These are phyloP conservation scores for Inosperma sp. DNA, from an alignment of 768 basidiomycete genomes.

Conservation along the genomic window DNA sequence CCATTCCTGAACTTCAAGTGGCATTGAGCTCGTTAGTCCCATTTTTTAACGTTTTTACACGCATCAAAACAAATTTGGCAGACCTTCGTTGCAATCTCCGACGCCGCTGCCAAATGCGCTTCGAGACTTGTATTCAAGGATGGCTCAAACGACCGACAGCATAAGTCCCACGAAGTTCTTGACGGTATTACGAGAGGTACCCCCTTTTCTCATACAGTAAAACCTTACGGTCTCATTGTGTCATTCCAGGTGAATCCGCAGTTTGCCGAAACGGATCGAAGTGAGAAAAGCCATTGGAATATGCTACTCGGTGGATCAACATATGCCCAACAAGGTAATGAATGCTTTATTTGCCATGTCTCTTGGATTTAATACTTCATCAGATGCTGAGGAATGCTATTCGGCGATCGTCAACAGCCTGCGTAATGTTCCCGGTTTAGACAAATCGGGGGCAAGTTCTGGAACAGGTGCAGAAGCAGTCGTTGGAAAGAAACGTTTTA, in stretches of 20 bases:
- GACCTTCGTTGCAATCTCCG: slow-evolving; percentile 36
- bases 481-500: slow-evolving; percentile 50
- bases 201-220: neutral
- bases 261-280: slow-evolving; percentile 70
- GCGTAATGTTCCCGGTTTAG: slow-evolving; percentile 58
- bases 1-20: slow-evolving; percentile 81
- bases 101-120: slow-evolving; percentile 48
- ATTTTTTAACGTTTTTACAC: neutral
- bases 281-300: slow-evolving; percentile 35
- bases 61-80: slow-evolving; percentile 9
- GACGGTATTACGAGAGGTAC: slow-evolving; percentile 56
- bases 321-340: slow-evolving; percentile 76
- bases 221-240: neutral
- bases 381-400: slow-evolving; percentile 91
- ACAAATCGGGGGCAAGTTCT: slow-evolving; percentile 28
- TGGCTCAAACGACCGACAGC: slow-evolving; percentile 72
- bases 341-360: slow-evolving; percentile 24
- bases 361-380: neutral
- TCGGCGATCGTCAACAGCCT: slow-evolving; percentile 67
- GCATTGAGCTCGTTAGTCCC: slow-evolving; percentile 56
- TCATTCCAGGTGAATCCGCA: slow-evolving; percentile 66
- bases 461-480: slow-evolving; percentile 19
- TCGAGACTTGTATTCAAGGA: slow-evolving; percentile 63
- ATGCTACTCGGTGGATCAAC: slow-evolving; percentile 28
- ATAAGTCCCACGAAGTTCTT: slow-evolving; percentile 72